These are phyloP conservation scores for Fonsecaea multimorphosa DNA, from an alignment of 2,329 filamentous ascomycete species.

Conservation along the genomic window DNA sequence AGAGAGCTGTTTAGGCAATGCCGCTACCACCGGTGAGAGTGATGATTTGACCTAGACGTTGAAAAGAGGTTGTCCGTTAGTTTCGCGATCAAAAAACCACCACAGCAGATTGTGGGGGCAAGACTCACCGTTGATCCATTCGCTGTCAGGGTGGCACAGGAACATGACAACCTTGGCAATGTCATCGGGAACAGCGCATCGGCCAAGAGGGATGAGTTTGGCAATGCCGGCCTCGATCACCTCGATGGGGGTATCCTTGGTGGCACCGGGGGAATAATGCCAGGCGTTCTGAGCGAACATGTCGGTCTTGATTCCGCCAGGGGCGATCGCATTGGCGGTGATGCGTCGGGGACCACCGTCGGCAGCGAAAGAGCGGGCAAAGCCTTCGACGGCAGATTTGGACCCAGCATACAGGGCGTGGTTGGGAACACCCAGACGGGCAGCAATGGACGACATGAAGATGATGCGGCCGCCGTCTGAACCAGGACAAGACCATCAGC, in stretches of 20 bases:
- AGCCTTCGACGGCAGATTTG: conserved; percentile 75
- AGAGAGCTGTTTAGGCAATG: conserved; percentile 30
- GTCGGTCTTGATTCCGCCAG: conserved; percentile 75
- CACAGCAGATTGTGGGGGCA: background rate
- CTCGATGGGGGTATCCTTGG: conserved; percentile 53
- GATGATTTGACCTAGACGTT: conserved; percentile 35
- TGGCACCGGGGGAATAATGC: conserved; percentile 67
- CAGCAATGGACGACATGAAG: conserved; percentile 63
- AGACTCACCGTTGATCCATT: conserved; percentile 68
- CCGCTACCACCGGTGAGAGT: conserved; percentile 36
- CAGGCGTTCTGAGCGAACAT: conserved; percentile 76
- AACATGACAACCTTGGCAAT: conserved; percentile 64
- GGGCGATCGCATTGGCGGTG: conserved; percentile 75
- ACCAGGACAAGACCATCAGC: conserved; percentile 16
- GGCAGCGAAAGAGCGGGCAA: conserved; percentile 73
- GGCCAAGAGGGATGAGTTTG: conserved; percentile 64
- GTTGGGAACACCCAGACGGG: conserved; percentile 69
- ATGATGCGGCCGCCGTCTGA: conserved; percentile 58
- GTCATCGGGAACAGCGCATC: conserved; percentile 64
- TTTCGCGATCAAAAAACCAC: background rate
- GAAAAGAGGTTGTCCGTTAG: conserved; percentile 7
- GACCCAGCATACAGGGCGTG: conserved; percentile 74
- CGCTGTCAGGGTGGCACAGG: conserved; percentile 63
- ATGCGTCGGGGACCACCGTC: conserved; percentile 72
- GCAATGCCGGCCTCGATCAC: conserved; percentile 63